phyloP scores from a whole-genome alignment of 495 filamentous ascomycete species.

The Talaromyces trachyspermus region DNA sequence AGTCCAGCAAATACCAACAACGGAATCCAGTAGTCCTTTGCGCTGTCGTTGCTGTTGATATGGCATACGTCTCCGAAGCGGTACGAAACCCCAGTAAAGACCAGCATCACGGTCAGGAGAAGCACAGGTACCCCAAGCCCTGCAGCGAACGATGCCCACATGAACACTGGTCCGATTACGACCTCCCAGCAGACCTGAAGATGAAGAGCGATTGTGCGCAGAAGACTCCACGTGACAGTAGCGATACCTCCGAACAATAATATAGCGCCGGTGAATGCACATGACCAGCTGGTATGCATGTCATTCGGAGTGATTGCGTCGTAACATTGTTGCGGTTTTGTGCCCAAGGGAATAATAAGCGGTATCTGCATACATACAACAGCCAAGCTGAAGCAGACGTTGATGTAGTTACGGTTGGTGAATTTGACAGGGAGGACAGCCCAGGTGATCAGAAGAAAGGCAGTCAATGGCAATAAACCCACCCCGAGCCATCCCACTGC shows the following conservation, averaged over 20 bases:
- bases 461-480: slow-evolving; percentile 58
- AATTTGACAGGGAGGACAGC: slow-evolving; percentile 77
- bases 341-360: slow-evolving; percentile 84
- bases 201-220: slow-evolving; percentile 85
- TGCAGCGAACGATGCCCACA: slow-evolving; percentile 70
- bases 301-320: slow-evolving; percentile 89
- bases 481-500: slow-evolving; percentile 76
- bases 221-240: slow-evolving; percentile 80
- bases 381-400: slow-evolving; percentile 71
- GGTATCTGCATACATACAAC: slow-evolving; percentile 76
- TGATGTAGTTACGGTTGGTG: slow-evolving; percentile 88
- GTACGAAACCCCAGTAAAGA: slow-evolving; percentile 87
- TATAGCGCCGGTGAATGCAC: slow-evolving; percentile 82
- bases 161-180: slow-evolving; percentile 80
- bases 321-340: slow-evolving; percentile 73
- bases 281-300: slow-evolving; percentile 74
- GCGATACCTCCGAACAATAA: slow-evolving; percentile 78
- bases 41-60: slow-evolving; percentile 75
- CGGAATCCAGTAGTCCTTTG: slow-evolving; percentile 86
- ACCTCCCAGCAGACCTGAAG: slow-evolving; percentile 98
- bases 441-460: slow-evolving; percentile 78
- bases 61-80: slow-evolving; percentile 87
- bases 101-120: slow-evolving; percentile 63
- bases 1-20: slow-evolving; percentile 70
- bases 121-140: slow-evolving; percentile 80